phyloP scores from a whole-genome alignment of 352 stramenopile species.

The Phytophthora crassamura region DNA sequence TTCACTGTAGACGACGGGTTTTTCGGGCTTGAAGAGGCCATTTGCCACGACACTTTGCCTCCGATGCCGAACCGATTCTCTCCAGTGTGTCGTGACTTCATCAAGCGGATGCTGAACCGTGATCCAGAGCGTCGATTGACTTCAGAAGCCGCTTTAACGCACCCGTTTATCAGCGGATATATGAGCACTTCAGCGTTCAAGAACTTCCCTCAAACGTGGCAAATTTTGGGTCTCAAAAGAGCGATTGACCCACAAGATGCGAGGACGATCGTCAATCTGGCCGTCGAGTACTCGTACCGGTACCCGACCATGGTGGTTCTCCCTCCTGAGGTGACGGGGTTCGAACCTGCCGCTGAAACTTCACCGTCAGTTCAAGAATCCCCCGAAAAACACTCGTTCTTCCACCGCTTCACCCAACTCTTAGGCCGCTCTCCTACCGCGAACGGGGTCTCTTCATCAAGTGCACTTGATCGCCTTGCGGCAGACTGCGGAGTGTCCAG shows the following conservation, averaged over 20 bases:
- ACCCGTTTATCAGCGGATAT: conserved; percentile 89
- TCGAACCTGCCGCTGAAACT: conserved; percentile 13
- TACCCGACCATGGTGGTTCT: conserved; percentile 29
- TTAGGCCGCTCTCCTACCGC: neutral
- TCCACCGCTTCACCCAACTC: conserved; percentile 31
- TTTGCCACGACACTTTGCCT: conserved; percentile 76
- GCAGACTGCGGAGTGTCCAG: conserved; percentile 34
- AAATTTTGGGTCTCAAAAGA: conserved; percentile 40
- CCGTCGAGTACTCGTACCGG: conserved; percentile 42
- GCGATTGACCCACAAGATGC: conserved; percentile 35
- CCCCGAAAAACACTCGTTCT: conserved; percentile 19
- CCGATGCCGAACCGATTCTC: conserved; percentile 86
- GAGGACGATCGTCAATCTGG: conserved; percentile 36
- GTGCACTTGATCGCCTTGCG: conserved; percentile 27
- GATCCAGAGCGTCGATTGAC: conserved; percentile 86
- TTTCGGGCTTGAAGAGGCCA: conserved; percentile 85
- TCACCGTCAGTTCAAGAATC: conserved; percentile 4
- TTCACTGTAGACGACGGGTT: conserved; percentile 82
- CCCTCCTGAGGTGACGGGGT: conserved; percentile 21
- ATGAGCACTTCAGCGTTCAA: conserved; percentile 31
- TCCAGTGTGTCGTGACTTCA: conserved; percentile 91
- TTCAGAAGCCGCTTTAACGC: conserved; percentile 83
- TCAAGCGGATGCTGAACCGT: conserved; percentile 91
- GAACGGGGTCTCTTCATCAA: conserved; percentile 1
- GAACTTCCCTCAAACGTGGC: conserved; percentile 51